Conservation (phyloP, 257 asterid genomes). For the Solanum stenotomum region DNA sequence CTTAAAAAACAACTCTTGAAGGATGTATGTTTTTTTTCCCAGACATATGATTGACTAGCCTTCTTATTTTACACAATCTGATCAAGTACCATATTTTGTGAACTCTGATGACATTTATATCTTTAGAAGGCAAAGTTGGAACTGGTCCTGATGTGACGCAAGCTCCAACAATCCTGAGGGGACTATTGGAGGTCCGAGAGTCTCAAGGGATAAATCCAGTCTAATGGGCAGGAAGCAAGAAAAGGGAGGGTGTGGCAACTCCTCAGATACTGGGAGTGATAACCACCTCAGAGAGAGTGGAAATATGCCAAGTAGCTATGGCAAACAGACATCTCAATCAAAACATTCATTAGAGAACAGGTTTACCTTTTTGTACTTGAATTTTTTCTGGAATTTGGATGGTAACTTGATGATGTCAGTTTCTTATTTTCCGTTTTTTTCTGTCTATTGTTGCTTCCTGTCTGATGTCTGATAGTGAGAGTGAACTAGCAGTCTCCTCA, state of each 20-base stretch:
- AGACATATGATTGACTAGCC: neutral
- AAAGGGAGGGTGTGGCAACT: constrained; percentile 7
- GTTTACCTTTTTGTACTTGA: constrained; percentile 19
- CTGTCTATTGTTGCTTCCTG: constrained; percentile 1
- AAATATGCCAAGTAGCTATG: constrained; percentile 16
- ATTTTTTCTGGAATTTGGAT: neutral
- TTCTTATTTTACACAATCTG: neutral
- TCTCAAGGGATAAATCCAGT: constrained; percentile 5
- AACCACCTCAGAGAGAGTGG: constrained; percentile 22
- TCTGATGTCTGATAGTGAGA: constrained; percentile 35
- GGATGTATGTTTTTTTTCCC: neutral
- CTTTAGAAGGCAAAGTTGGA: neutral
- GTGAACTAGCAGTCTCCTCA: constrained; percentile 28
- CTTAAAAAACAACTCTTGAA: neutral
- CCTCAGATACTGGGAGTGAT: neutral
- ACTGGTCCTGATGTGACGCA: neutral
- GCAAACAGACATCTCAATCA: constrained; percentile 12
- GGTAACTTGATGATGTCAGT: neutral
- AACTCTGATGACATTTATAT: neutral
- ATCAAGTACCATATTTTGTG: neutral
- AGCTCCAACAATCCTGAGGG: neutral
- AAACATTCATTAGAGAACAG: constrained; percentile 47
- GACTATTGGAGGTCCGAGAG: neutral
- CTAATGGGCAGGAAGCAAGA: constrained; percentile 27
- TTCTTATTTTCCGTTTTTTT: neutral